Conservation (phyloP, 768 basidiomycete genomes). For the Trametopsis cervina region DNA sequence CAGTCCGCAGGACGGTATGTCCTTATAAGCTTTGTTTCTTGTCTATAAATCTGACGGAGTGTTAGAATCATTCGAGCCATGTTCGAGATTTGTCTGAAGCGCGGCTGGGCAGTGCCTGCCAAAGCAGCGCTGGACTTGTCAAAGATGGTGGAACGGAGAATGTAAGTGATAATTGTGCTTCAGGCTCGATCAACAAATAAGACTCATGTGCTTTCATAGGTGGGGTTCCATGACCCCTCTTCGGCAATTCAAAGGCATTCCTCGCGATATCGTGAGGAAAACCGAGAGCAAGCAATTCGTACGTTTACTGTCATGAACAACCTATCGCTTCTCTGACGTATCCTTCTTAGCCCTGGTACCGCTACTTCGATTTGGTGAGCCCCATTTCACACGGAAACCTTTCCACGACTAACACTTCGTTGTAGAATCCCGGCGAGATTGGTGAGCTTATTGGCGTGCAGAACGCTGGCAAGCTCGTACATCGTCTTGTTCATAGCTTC, state of each 20-base stretch:
- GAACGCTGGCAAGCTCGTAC: slow-evolving; percentile 87
- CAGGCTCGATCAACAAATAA: background rate
- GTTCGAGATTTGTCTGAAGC: slow-evolving; percentile 95
- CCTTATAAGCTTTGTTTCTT: background rate
- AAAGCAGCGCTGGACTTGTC: slow-evolving; percentile 88
- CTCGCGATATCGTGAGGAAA: slow-evolving; percentile 76
- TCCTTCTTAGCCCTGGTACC: slow-evolving; percentile 79
- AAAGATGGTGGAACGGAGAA: slow-evolving; percentile 90
- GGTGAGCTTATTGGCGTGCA: slow-evolving; percentile 93
- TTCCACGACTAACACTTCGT: no score
- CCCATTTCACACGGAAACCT: no score
- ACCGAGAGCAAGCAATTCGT: slow-evolving; percentile 98
- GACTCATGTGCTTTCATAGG: slow-evolving; percentile 34
- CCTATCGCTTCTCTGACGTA: background rate
- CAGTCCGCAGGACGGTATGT: slow-evolving; percentile 89
- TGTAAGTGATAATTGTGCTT: slow-evolving; percentile 43
- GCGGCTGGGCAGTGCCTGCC: slow-evolving; percentile 96
- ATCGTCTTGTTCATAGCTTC: slow-evolving; percentile 92
- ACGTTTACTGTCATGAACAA: slow-evolving; percentile 5
- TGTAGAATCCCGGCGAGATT: slow-evolving; percentile 75
- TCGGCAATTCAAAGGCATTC: slow-evolving; percentile 91
- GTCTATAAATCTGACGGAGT: no score
- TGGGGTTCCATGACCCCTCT: slow-evolving; percentile 98
- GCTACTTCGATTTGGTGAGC: slow-evolving; percentile 83
- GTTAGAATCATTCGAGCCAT: slow-evolving; percentile 88